phyloP scores from a whole-genome alignment of 2,329 filamentous ascomycete genomes.

The Alternaria ethzedia region DNA sequence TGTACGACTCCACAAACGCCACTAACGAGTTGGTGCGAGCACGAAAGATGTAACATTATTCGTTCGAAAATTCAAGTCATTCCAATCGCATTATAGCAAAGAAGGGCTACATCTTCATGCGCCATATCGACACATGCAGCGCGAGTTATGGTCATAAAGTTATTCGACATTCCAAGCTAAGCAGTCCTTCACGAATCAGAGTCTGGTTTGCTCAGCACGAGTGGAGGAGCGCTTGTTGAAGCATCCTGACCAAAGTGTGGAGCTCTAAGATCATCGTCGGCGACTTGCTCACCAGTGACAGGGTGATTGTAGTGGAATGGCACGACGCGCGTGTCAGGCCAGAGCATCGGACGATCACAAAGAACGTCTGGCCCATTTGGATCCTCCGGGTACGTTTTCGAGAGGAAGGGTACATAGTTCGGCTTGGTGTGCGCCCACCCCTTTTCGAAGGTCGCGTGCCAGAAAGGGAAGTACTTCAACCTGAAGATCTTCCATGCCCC shows the following conservation, averaged over 20 bases:
- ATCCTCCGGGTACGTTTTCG: constrained; percentile 58
- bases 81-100: neutral
- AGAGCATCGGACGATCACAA: constrained; percentile 61
- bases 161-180: neutral
- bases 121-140: neutral
- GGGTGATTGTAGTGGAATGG: constrained; percentile 63
- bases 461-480: constrained; percentile 64
- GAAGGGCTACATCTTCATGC: neutral
- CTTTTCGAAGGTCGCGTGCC: constrained; percentile 60
- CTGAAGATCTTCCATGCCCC: constrained; percentile 62
- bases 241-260: constrained; percentile 54
- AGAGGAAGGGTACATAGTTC: constrained; percentile 61
- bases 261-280: constrained; percentile 58
- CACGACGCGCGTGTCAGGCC: constrained; percentile 63
- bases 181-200: constrained; percentile 16
- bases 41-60: neutral
- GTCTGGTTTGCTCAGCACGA: constrained; percentile 48
- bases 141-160: constrained; percentile 13
- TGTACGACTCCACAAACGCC: neutral
- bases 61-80: neutral
- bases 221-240: constrained; percentile 49
- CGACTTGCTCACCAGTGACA: constrained; percentile 55
- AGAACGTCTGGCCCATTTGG: constrained; percentile 60
- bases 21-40: neutral
- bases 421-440: constrained; percentile 62